These are phyloP conservation scores for Yarrowia keelungensis DNA, from an alignment of 805 yeast species.

Conservation along the genomic window DNA sequence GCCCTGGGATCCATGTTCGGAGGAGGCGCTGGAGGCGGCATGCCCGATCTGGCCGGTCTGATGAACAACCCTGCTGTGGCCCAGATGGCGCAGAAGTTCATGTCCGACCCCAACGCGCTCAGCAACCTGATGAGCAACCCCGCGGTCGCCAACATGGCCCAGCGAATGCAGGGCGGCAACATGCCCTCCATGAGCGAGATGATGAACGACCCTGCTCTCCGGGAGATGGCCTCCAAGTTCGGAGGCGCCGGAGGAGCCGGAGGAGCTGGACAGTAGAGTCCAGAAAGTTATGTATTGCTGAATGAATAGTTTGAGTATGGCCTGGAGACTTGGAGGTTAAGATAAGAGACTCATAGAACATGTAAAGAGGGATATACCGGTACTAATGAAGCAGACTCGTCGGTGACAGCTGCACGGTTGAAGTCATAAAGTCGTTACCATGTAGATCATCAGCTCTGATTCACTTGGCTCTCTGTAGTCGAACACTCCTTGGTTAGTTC, in stretches of 20 bases:
- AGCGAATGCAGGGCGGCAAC: constrained; percentile 63
- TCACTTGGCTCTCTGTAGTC: too few species aligned
- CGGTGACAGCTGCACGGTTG: too few species aligned
- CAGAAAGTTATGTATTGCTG: too few species aligned
- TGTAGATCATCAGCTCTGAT: too few species aligned
- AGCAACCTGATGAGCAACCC: constrained; percentile 80
- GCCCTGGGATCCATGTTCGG: constrained; percentile 65
- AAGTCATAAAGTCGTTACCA: too few species aligned
- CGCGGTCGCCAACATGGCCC: constrained; percentile 82
- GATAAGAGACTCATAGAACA: too few species aligned
- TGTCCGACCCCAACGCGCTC: constrained; percentile 84
- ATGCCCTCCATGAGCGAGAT: constrained; percentile 69
- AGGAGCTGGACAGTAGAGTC: constrained; percentile 26
- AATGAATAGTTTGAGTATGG: too few species aligned
- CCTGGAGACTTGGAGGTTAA: too few species aligned
- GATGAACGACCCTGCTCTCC: constrained; percentile 82
- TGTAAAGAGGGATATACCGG: too few species aligned
- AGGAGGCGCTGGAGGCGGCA: constrained; percentile 64
- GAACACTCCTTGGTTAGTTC: too few species aligned
- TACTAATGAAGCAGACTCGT: too few species aligned
- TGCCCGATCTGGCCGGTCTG: constrained; percentile 70
- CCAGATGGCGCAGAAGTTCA: constrained; percentile 87
- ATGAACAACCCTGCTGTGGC: constrained; percentile 90
- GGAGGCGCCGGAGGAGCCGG: constrained; percentile 57
- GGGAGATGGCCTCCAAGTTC: constrained; percentile 72